Evolutionary conservation across 306 rosid species (phyloP).

Genomic region (Medicago lupulina): DNA sequence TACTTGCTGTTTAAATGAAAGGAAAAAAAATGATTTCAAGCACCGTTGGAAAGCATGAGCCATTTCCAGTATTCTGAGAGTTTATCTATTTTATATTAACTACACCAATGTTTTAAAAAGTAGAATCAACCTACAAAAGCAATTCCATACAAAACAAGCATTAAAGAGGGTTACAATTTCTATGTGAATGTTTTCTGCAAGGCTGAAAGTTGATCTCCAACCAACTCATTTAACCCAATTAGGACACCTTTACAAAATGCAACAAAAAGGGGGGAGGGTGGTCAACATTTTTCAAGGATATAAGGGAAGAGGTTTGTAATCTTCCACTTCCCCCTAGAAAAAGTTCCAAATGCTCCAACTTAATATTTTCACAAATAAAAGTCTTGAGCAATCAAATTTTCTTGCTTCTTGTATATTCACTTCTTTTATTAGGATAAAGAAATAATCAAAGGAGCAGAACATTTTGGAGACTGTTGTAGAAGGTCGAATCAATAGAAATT

Average conservation of each 20-base stretch:
- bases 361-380: neutral
- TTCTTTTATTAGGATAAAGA: neutral
- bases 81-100: neutral
- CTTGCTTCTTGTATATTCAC: constrained; percentile 20
- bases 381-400: constrained; percentile 1
- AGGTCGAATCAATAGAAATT: constrained; percentile 13
- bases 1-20: neutral
- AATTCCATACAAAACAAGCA: constrained; percentile 24
- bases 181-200: constrained; percentile 18
- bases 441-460: constrained; percentile 9
- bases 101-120: neutral
- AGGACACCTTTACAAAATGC: neutral
- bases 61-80: neutral
- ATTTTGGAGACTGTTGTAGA: constrained; percentile 20
- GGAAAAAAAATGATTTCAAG: neutral
- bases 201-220: constrained; percentile 16
- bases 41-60: neutral
- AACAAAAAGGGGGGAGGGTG: neutral
- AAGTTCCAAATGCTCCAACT: constrained; percentile 11
- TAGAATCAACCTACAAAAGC: constrained; percentile 11
- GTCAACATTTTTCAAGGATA: neutral
- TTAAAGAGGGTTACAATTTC: neutral
- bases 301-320: neutral
- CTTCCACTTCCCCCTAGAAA: constrained; percentile 25
- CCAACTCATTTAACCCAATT: constrained; percentile 1